Conservation (phyloP, 768 basidiomycete species). For the Macrolepiota albuminosa region DNA sequence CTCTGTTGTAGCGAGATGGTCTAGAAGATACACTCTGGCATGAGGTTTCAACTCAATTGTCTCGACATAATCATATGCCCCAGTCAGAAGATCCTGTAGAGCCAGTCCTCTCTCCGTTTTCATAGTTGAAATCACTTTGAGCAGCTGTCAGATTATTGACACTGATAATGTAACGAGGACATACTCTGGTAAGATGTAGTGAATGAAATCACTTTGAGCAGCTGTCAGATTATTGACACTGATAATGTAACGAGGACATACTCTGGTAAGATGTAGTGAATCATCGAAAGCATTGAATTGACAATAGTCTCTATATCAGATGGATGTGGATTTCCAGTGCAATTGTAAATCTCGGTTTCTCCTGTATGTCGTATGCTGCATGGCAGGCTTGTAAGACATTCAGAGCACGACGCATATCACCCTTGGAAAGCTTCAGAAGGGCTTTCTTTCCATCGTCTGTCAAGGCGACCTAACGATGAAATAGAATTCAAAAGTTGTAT, state of each 20-base stretch:
- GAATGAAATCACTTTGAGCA: conserved; percentile 76
- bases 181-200: conserved; percentile 82
- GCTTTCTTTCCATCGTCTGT: conserved; percentile 85
- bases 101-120: conserved; percentile 94
- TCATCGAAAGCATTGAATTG: conserved; percentile 89
- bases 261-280: conserved; percentile 89
- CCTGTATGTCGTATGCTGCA: conserved; percentile 90
- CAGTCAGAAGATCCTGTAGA: conserved; percentile 88
- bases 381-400: conserved; percentile 98
- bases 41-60: conserved; percentile 82
- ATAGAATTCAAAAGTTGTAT: background rate
- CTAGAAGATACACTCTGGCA: conserved; percentile 87
- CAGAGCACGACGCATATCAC: conserved; percentile 95
- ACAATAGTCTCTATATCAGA: conserved; percentile 91
- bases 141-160: background rate
- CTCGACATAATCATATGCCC: conserved; percentile 87
- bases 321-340: conserved; percentile 96
- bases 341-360: conserved; percentile 92
- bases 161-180: conserved; percentile 16
- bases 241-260: conserved; percentile 26
- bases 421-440: conserved; percentile 88
- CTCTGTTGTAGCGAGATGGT: conserved; percentile 95
- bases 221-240: conserved; percentile 1
- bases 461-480: conserved; percentile 67
- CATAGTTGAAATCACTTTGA: conserved; percentile 74